Percentiles rank a stretch among this genome's conserved stretches.
These are phyloP conservation scores for Dichotomocladium elegans DNA, from an alignment of 371 early-diverging fungal species.

Conservation along the genomic window DNA sequence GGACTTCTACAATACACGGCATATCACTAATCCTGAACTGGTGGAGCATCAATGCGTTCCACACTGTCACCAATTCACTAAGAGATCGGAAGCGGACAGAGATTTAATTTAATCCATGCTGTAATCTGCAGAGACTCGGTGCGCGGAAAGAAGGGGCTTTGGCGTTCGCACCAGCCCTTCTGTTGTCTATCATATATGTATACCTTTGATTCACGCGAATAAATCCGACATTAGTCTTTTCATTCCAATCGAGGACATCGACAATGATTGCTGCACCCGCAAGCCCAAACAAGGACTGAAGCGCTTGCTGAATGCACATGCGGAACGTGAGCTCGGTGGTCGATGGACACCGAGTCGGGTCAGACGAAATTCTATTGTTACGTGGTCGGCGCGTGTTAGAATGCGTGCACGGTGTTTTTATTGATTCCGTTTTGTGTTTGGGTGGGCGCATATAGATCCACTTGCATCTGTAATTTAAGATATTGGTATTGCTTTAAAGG, in stretches of 20 bases:
- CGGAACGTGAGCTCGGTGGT: constrained; percentile 41
- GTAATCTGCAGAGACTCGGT: not conserved
- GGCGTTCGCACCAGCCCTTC: too few species aligned
- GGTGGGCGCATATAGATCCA: not conserved
- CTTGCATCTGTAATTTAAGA: constrained; percentile 36
- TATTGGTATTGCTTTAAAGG: constrained; percentile 35
- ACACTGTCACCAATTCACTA: constrained; percentile 37
- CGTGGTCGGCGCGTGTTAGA: too few species aligned
- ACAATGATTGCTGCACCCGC: constrained; percentile 30
- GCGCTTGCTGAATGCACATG: constrained; percentile 43
- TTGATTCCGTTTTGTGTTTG: not conserved
- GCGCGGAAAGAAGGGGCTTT: too few species aligned
- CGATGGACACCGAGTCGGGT: constrained; percentile 15
- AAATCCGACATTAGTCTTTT: constrained; percentile 23
- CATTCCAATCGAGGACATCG: constrained; percentile 43
- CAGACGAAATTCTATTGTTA: constrained; percentile 44
- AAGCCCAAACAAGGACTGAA: constrained; percentile 33
- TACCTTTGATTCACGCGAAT: constrained; percentile 42
- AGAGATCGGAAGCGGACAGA: not conserved
- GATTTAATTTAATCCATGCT: not conserved
- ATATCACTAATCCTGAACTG: constrained; percentile 25
- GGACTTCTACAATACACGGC: constrained; percentile 27
- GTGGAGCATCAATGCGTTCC: constrained; percentile 35
- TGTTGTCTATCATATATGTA: too few species aligned
- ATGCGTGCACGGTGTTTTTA: too few species aligned